These are phyloP conservation scores for Claviceps paspali DNA, from an alignment of 2,329 filamentous ascomycete genomes.

Conservation along the genomic window DNA sequence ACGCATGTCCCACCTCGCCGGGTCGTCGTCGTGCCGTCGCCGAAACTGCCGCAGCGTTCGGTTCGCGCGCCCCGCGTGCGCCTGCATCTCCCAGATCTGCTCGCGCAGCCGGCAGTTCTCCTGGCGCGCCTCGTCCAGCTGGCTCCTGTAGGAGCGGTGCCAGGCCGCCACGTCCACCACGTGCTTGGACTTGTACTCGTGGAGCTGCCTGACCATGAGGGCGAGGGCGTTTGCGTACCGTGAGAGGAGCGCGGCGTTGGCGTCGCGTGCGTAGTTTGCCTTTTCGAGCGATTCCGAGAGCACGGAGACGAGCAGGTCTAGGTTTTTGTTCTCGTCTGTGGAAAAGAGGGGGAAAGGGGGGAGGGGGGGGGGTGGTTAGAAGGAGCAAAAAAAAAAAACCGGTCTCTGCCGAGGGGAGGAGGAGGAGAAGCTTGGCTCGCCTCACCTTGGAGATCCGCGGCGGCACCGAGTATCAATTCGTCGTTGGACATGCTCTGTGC, in stretches of 20 bases:
- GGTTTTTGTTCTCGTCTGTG: constrained; percentile 41
- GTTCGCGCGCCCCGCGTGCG: constrained; percentile 42
- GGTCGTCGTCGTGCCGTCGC: constrained; percentile 39
- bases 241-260: constrained; percentile 41
- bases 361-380: background rate
- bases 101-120: constrained; percentile 48
- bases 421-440: background rate
- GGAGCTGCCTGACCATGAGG: constrained; percentile 46
- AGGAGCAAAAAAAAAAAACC: too few relatives aligned
- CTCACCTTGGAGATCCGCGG: constrained; percentile 41
- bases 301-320: constrained; percentile 45
- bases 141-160: constrained; percentile 50
- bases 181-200: constrained; percentile 50
- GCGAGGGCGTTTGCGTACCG: constrained; percentile 43
- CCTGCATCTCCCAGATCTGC: constrained; percentile 53
- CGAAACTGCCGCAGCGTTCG: constrained; percentile 41
- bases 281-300: constrained; percentile 48
- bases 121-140: constrained; percentile 48
- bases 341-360: too few relatives aligned
- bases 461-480: constrained; percentile 38
- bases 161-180: constrained; percentile 45
- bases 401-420: background rate
- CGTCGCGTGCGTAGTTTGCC: constrained; percentile 42
- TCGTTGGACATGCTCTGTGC: constrained; percentile 39
- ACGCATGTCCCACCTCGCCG: constrained; percentile 34